A percentile compares a stretch with the other conserved stretches of the same genome.
Conservation (phyloP, 208 protist genomes). For the Crithidia brevicula region DNA sequence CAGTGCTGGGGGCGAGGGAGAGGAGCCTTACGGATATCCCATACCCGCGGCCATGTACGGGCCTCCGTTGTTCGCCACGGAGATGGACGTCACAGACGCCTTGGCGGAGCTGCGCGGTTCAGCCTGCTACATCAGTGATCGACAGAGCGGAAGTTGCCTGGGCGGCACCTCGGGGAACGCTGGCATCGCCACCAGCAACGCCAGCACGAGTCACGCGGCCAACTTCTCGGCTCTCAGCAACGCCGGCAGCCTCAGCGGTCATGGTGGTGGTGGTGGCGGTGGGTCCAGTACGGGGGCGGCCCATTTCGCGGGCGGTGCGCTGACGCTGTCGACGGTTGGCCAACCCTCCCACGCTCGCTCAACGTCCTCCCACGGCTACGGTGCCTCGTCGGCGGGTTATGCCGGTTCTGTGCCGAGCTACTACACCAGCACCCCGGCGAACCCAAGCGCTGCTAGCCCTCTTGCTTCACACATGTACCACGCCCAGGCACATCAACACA, state of each 20-base stretch:
- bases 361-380: not conserved
- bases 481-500: not conserved
- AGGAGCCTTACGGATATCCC: constrained; percentile 9
- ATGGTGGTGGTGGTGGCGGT: constrained; percentile 6
- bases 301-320: not conserved
- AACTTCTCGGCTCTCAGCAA: constrained; percentile 1
- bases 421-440: not conserved
- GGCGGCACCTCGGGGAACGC: not conserved
- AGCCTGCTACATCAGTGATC: constrained; percentile 16
- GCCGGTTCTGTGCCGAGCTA: not conserved
- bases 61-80: constrained; percentile 29
- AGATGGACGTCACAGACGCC: constrained; percentile 40
- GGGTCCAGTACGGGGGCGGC: not conserved
- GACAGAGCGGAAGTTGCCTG: constrained; percentile 11
- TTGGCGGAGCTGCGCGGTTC: constrained; percentile 34
- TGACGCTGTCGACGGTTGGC: constrained; percentile 10
- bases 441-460: not conserved
- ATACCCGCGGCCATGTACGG: constrained; percentile 17
- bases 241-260: constrained; percentile 4
- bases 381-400: not conserved
- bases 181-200: not conserved
- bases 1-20: constrained; percentile 13
- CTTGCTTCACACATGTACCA: not conserved
- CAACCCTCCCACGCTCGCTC: not conserved
- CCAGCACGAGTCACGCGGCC: not conserved